A percentile compares a stretch with the other conserved stretches of the same genome.
Evolutionary conservation across 495 filamentous ascomycete species (phyloP).

Genomic region (Hypoxylon subgilvum): DNA sequence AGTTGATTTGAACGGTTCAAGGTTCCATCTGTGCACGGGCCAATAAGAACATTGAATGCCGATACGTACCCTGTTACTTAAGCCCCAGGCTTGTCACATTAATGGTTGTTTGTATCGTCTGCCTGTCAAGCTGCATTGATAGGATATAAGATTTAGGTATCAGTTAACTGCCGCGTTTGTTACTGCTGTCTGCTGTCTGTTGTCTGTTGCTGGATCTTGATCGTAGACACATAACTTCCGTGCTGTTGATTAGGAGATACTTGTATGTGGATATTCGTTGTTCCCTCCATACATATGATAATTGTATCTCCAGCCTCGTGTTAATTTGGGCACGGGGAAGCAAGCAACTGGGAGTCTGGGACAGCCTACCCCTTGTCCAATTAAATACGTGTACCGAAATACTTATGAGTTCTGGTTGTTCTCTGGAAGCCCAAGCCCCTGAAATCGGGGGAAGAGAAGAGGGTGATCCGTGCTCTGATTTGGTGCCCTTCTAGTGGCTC

Average conservation of each 20-base stretch:
- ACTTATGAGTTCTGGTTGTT: conserved; percentile 7
- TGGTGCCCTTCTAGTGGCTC: conserved; percentile 37
- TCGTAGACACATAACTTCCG: too few species aligned
- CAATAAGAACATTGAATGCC: conserved; percentile 1
- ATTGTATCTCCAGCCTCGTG: conserved; percentile 33
- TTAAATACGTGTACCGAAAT: conserved; percentile 28
- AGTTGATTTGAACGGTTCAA: conserved; percentile 21
- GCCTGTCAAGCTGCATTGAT: too few species aligned
- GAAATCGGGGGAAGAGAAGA: conserved; percentile 13
- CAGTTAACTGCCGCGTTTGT: too few species aligned
- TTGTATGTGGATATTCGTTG: too few species aligned
- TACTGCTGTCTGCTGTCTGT: too few species aligned
- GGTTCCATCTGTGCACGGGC: conserved; percentile 9
- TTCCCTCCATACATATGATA: too few species aligned
- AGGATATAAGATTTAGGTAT: too few species aligned
- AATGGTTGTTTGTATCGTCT: too few species aligned
- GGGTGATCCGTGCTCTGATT: conserved; percentile 37
- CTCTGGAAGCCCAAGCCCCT: conserved; percentile 27
- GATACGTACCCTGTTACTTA: neutral
- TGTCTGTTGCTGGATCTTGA: too few species aligned
- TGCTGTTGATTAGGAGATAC: too few species aligned
- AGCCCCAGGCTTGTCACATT: too few species aligned
- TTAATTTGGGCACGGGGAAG: conserved; percentile 33
- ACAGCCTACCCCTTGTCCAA: conserved; percentile 31
- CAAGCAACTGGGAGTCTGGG: too few species aligned